Conservation (phyloP, 768 basidiomycete genomes). For the Leccinum barrowsii region DNA sequence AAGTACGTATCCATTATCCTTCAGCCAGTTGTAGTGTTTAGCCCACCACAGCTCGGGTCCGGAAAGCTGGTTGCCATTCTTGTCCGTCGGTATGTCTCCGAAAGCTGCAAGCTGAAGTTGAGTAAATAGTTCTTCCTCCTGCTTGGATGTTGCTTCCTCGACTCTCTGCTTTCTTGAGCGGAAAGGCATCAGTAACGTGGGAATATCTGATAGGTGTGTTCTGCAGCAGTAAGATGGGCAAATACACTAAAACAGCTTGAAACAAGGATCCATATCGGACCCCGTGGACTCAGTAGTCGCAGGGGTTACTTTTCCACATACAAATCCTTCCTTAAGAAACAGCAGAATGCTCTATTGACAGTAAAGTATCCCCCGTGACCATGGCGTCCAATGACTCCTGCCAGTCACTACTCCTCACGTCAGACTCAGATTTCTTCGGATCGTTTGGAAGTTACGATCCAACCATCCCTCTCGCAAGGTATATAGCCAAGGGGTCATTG, state of each 20-base stretch:
- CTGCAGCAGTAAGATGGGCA: not conserved
- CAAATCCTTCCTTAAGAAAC: too few relatives aligned
- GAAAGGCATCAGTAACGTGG: too few relatives aligned
- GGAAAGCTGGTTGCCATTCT: not conserved
- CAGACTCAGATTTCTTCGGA: too few relatives aligned
- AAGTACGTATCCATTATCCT: slow-evolving; percentile 14
- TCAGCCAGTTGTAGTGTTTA: slow-evolving; percentile 8
- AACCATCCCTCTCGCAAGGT: too few relatives aligned
- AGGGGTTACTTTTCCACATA: too few relatives aligned
- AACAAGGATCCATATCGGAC: slow-evolving; percentile 2
- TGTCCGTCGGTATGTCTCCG: not conserved
- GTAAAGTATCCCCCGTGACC: too few relatives aligned
- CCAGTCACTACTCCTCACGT: too few relatives aligned
- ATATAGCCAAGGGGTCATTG: too few relatives aligned
- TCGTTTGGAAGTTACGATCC: too few relatives aligned
- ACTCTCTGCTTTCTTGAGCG: not conserved
- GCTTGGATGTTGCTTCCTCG: not conserved
- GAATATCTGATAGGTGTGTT: too few relatives aligned
- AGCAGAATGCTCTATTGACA: too few relatives aligned
- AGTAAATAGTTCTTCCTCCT: not conserved
- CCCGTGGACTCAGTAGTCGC: not conserved
- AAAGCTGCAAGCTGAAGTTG: not conserved
- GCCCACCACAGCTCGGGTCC: slow-evolving; percentile 14
- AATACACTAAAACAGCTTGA: not conserved
- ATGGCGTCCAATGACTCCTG: too few relatives aligned